Conservation (phyloP, 441 rosid species). For the Theobroma grandiflorum region DNA sequence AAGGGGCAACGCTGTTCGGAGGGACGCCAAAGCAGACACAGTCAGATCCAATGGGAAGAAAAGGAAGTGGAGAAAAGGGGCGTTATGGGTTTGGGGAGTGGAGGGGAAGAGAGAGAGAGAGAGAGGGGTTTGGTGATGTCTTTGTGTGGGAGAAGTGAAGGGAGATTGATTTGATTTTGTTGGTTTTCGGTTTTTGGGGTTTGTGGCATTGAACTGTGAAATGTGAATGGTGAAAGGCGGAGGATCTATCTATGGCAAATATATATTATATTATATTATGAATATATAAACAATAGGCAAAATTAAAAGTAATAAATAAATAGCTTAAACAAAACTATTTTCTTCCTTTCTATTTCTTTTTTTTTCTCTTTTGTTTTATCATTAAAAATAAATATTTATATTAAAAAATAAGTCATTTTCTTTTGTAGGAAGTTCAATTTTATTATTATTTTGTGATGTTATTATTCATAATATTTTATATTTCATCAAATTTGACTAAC, state of each 20-base stretch:
- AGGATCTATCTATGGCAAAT: background rate
- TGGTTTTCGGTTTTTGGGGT: background rate
- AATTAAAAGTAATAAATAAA: background rate
- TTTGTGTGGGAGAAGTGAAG: slow-evolving; percentile 40
- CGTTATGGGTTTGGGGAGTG: slow-evolving; percentile 22
- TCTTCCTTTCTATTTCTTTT: too few relatives aligned
- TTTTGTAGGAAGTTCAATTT: too few relatives aligned
- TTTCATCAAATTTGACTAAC: too few relatives aligned
- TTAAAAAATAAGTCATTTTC: too few relatives aligned
- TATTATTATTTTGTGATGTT: too few relatives aligned
- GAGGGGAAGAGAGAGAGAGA: slow-evolving; percentile 40
- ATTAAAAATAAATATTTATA: too few relatives aligned
- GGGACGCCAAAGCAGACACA: slow-evolving; percentile 37
- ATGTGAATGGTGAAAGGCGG: slow-evolving; percentile 17
- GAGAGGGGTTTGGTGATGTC: slow-evolving; percentile 53
- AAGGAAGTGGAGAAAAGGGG: slow-evolving; percentile 30
- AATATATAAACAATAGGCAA: background rate
- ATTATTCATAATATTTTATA: too few relatives aligned
- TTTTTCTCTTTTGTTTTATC: too few relatives aligned
- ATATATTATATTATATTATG: background rate
- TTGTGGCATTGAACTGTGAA: slow-evolving; percentile 12
- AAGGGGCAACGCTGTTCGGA: slow-evolving; percentile 32
- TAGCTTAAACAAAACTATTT: too few relatives aligned
- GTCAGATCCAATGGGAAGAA: slow-evolving; percentile 63
- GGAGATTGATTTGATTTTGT: slow-evolving; percentile 19